Base-by-base conservation (phyloP, 2,329 filamentous ascomycete species). In the Akanthomyces muscarius region DNA sequence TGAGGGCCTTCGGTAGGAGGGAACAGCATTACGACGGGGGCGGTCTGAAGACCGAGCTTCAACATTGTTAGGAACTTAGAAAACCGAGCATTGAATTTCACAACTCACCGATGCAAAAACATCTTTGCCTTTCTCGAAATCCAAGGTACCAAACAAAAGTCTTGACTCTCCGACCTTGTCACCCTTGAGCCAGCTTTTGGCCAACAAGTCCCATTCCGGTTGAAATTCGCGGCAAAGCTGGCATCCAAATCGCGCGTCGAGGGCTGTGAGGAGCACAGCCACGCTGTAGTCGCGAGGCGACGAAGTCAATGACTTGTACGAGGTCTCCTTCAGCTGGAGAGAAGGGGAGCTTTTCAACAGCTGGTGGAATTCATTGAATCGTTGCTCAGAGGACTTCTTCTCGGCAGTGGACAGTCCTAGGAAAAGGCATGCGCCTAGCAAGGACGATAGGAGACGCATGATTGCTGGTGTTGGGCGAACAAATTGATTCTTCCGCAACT, bases 41-140 rank as follows among this genome's bases (percentile, higher is more conserved):
- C 95, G 53, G 94, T 97, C 87, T 97, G 91, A 48, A 99, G 87
- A 76, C 90, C 88, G 69, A 98, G 85, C 94, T 98, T 69, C 47
- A 28, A 14, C 11, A 48, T 16, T 41, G 60, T 61, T 54, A 62
- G 45, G 4, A 4, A 56, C 7, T 25, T 23, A 16, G n/a, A 3
- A n/a, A 8, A 28, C n/a, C 16, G 6, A 42, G 30, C 23, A 6
- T 44, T 44, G 7, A 16, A 16, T 44, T 56, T 41, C 10, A 71
- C 16, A 8, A 25, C 82, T 67, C 81, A 97, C 93, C 78, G 90
- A 90, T 78, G 97, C 86, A 71, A 99, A 99, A 3, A 89, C 89
- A 21, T 86, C 84, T 72, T 90, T 90, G 53, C 95, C 95, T 70
- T 96, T 88, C 47, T 82, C 76, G 73, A 99, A 99, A 76, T 99